Conservation (phyloP, 805 yeast species). For the Jamesozyma jinghongensis region DNA sequence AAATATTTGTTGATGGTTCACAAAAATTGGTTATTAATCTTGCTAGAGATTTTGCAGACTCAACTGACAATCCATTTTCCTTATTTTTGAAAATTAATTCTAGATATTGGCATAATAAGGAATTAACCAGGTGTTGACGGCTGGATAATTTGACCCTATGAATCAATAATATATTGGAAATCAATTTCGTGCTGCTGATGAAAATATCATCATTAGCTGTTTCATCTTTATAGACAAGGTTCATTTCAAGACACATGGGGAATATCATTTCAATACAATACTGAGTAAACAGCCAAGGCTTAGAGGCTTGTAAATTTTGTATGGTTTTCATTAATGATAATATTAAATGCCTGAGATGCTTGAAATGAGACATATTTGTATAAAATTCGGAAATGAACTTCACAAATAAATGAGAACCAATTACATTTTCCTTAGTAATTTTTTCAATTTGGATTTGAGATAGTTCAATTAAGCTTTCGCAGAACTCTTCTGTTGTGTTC, state of each 20-base stretch:
- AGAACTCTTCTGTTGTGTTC: conserved; percentile 1
- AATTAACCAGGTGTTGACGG: conserved; percentile 60
- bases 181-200: conserved; percentile 35
- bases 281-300: conserved; percentile 54
- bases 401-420: conserved; percentile 22
- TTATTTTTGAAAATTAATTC: conserved; percentile 33
- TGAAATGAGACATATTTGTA: conserved; percentile 12
- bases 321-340: conserved; percentile 27
- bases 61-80: conserved; percentile 16
- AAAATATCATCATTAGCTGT: conserved; percentile 28
- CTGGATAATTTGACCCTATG: conserved; percentile 64
- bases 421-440: conserved; percentile 16
- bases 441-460: conserved; percentile 11
- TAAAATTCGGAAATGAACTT: conserved; percentile 28
- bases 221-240: background rate
- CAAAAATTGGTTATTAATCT: conserved; percentile 61
- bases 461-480: conserved; percentile 16
- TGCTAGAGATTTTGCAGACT: conserved; percentile 41
- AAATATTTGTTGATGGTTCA: conserved; percentile 44
- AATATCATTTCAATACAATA: conserved; percentile 52
- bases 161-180: conserved; percentile 53
- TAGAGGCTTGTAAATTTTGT: conserved; percentile 38
- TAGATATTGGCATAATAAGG: conserved; percentile 43
- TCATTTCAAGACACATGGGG: conserved; percentile 20
- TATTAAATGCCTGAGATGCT: conserved; percentile 2